Conservation (phyloP, 83 land plant genomes). For the Thuja plicata region DNA sequence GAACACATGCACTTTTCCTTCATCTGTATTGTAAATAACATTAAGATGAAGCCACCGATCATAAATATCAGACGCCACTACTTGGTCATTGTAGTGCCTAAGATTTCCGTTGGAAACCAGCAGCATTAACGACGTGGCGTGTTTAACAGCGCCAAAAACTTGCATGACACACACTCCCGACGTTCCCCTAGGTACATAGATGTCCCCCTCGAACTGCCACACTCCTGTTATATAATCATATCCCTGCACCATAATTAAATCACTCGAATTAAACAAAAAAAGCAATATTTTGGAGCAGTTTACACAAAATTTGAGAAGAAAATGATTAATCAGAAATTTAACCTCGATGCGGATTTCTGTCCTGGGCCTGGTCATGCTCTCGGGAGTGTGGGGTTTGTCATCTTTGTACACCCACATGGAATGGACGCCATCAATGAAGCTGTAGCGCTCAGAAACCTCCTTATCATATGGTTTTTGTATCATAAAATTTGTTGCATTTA, state of each 20-base stretch:
- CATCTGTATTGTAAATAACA: constrained; percentile 22
- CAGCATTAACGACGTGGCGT: constrained; percentile 20
- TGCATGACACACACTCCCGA: constrained; percentile 23
- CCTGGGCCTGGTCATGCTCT: not conserved
- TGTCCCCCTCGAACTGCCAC: too few species aligned
- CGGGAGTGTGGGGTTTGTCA: not conserved
- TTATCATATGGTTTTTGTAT: constrained; percentile 11
- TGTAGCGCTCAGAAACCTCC: not conserved
- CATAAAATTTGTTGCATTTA: too few species aligned
- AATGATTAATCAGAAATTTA: too few species aligned
- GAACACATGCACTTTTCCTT: too few species aligned
- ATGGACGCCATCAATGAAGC: constrained; percentile 10
- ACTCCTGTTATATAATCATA: too few species aligned
- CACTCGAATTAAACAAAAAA: too few species aligned
- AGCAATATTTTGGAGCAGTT: too few species aligned
- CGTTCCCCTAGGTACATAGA: constrained; percentile 25
- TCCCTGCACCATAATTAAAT: too few species aligned
- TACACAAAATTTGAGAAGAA: too few species aligned
- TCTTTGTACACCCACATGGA: constrained; percentile 1
- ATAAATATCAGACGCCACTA: constrained; percentile 19
- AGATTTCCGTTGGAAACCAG: constrained; percentile 22
- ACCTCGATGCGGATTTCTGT: not conserved
- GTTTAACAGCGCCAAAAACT: constrained; percentile 19
- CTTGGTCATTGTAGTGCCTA: constrained; percentile 17
- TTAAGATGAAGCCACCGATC: constrained; percentile 27